Conservation (phyloP, 2,329 filamentous ascomycete genomes). For the Claviceps digitariae region DNA sequence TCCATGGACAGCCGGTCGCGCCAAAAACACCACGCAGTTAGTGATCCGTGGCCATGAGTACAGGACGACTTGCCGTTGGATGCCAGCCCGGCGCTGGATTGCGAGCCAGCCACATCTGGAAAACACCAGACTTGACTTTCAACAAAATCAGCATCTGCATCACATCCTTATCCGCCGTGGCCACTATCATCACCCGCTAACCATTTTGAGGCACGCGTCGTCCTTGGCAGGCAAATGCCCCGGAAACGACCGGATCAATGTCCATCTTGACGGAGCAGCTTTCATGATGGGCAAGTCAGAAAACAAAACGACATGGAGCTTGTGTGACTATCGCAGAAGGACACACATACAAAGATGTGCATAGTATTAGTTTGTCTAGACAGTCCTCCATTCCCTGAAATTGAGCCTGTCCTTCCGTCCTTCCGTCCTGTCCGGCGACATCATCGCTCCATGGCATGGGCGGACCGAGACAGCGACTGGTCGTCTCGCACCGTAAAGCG, state of each 20-base stretch:
- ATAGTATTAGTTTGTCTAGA: too few relatives aligned
- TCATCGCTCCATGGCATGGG: neutral
- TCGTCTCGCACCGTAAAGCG: neutral
- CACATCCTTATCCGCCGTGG: neutral
- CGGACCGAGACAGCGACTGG: neutral
- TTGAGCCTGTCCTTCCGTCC: neutral
- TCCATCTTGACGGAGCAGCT: neutral
- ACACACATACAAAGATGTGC: too few relatives aligned
- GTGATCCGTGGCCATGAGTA: too few relatives aligned
- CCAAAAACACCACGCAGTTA: too few relatives aligned
- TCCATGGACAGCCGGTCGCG: too few relatives aligned
- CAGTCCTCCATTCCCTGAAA: neutral
- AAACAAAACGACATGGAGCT: too few relatives aligned
- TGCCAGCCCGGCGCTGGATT: neutral
- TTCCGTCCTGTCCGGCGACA: neutral
- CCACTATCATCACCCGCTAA: neutral
- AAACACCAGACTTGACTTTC: neutral
- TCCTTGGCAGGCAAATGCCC: neutral
- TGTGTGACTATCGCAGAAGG: too few relatives aligned
- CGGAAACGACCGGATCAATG: neutral
- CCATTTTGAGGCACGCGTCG: neutral
- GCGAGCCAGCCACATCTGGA: neutral
- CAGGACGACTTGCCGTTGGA: neutral
- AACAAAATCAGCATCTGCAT: neutral
- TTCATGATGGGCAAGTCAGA: too few relatives aligned